phyloP scores from a whole-genome alignment of 495 filamentous ascomycete genomes.

The Recurvomyces mirabilis region DNA sequence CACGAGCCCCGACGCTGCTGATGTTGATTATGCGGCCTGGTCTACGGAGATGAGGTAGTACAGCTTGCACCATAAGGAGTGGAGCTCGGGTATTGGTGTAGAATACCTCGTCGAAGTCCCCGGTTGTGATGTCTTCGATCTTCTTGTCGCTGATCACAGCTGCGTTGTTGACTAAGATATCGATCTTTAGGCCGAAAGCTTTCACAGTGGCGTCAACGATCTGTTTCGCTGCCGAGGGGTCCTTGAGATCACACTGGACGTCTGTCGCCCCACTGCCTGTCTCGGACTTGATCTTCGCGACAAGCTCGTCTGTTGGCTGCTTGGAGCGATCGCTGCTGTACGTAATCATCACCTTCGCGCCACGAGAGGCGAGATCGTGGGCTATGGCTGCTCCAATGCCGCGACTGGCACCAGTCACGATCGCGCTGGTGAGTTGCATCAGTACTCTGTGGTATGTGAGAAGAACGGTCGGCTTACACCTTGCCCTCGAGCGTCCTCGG shows the following conservation, averaged over 20 bases:
- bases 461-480: constrained; percentile 1
- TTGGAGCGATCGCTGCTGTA: constrained; percentile 35
- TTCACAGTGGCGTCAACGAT: constrained; percentile 24
- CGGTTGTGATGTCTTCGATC: constrained; percentile 27
- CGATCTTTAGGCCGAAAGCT: constrained; percentile 28
- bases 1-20: constrained; percentile 37
- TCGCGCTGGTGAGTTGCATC: constrained; percentile 12
- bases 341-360: constrained; percentile 27
- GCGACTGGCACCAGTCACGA: constrained; percentile 17
- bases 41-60: constrained; percentile 36
- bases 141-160: constrained; percentile 19
- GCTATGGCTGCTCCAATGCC: constrained; percentile 20
- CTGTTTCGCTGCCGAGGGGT: constrained; percentile 23
- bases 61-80: constrained; percentile 34
- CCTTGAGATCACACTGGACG: constrained; percentile 31
- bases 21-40: constrained; percentile 47
- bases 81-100: constrained; percentile 35
- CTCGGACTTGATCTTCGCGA: constrained; percentile 27
- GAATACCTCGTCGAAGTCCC: constrained; percentile 32
- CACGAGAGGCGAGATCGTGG: constrained; percentile 14
- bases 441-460: neutral
- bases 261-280: constrained; percentile 27
- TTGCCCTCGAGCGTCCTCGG: constrained; percentile 11
- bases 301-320: constrained; percentile 25
- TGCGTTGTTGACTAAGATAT: constrained; percentile 33